Percentiles rank a stretch among this genome's conserved stretches.
Conservation (phyloP, 176 grass and related monocot species). For the Cenchrus americanus region DNA sequence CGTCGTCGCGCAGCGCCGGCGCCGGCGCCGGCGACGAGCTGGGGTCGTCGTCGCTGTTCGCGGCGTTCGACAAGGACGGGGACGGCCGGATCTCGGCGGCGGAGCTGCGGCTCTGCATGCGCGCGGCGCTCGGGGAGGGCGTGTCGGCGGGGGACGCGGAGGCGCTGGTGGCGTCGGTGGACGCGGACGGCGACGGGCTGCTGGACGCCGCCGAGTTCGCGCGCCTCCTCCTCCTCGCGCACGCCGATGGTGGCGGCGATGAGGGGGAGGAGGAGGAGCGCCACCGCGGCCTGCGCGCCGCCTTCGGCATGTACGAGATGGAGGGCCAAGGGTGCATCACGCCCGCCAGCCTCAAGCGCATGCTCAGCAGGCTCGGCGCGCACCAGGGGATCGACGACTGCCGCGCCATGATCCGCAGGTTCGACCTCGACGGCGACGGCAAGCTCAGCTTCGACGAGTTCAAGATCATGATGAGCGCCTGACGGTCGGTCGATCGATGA, state of each 20-base stretch:
- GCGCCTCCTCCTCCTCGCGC: constrained; percentile 23
- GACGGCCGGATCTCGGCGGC: constrained; percentile 45
- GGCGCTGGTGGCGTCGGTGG: constrained; percentile 37
- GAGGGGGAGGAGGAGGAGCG: constrained; percentile 32
- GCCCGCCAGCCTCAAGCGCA: constrained; percentile 39
- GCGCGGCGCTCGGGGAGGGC: constrained; percentile 30
- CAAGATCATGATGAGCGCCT: constrained; percentile 55
- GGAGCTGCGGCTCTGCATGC: constrained; percentile 49
- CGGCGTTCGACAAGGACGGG: constrained; percentile 26
- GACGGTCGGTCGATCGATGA: no score
- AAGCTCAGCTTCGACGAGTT: constrained; percentile 66
- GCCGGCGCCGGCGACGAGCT: neutral
- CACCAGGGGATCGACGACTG: constrained; percentile 46
- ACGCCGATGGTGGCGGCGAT: neutral
- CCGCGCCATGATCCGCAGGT: constrained; percentile 56
- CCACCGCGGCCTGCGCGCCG: neutral
- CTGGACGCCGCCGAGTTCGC: constrained; percentile 44
- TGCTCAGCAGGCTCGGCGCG: constrained; percentile 37
- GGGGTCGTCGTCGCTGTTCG: constrained; percentile 19
- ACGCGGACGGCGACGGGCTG: constrained; percentile 53
- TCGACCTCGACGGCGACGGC: constrained; percentile 57
- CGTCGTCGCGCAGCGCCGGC: neutral
- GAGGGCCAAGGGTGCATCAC: constrained; percentile 48
- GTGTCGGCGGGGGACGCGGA: constrained; percentile 38
- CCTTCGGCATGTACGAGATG: constrained; percentile 54